Evolutionary conservation across 2,329 filamentous ascomycete genomes (phyloP).

Genomic region (Hymenoscyphus repandus): DNA sequence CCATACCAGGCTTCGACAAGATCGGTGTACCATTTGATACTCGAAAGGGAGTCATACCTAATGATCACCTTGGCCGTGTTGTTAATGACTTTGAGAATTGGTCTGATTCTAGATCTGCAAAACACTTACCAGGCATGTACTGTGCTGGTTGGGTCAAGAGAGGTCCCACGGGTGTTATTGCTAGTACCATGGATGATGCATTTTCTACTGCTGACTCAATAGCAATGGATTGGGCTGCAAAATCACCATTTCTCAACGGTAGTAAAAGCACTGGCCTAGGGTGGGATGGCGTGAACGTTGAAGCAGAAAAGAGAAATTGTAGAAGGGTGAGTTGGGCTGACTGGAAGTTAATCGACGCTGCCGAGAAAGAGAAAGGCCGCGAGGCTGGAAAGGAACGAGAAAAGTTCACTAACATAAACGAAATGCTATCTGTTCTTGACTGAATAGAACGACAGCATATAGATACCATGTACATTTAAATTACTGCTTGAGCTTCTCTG

Average conservation of each 20-base stretch:
- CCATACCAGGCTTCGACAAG: conserved; percentile 68
- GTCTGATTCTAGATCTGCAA: conserved; percentile 10
- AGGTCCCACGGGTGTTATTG: conserved; percentile 92
- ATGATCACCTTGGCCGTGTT: conserved; percentile 75
- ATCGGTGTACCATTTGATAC: conserved; percentile 75
- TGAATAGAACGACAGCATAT: conserved; percentile 24
- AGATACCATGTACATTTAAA: conserved; percentile 19
- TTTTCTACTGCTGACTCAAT: conserved; percentile 86
- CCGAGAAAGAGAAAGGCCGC: conserved; percentile 64
- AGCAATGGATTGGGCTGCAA: conserved; percentile 63
- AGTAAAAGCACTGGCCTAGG: conserved; percentile 45
- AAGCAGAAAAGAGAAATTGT: conserved; percentile 50
- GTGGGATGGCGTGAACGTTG: conserved; percentile 70
- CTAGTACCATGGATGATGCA: conserved; percentile 91
- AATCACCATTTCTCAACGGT: conserved; percentile 43
- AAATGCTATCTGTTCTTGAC: conserved; percentile 52
- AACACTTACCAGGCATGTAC: conserved; percentile 66
- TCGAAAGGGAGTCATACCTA: conserved; percentile 68
- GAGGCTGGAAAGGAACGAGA: conserved; percentile 71
- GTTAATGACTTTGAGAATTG: conserved; percentile 29
- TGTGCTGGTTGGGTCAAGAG: conserved; percentile 96
- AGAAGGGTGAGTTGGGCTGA: conserved; percentile 73
- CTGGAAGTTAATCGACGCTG: conserved; percentile 80
- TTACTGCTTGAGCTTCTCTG: conserved; percentile 70
- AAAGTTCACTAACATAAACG: conserved; percentile 52